These are phyloP conservation scores for Dendrobium huoshanense DNA, from an alignment of 106 monocot genomes.

Conservation along the genomic window DNA sequence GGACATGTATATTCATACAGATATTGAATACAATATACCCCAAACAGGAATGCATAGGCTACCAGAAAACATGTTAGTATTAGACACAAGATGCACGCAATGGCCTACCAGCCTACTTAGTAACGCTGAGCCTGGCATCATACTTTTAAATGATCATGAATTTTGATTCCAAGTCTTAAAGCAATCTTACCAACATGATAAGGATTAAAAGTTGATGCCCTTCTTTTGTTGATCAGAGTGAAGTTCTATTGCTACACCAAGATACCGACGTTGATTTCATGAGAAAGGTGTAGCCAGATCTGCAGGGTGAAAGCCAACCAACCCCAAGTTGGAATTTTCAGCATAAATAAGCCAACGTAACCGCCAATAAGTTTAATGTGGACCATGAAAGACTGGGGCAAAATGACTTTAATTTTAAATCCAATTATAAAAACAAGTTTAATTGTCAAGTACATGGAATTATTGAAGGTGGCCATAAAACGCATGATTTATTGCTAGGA, in stretches of 20 bases:
- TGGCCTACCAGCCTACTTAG: conserved; percentile 14
- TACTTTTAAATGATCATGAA: conserved; percentile 3
- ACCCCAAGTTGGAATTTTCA: conserved; percentile 67
- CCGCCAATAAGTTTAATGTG: conserved; percentile 38
- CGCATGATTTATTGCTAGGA: too few species aligned
- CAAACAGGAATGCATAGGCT: too few species aligned
- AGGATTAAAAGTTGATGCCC: conserved; percentile 49
- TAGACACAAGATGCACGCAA: conserved; percentile 5
- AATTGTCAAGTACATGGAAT: conserved; percentile 9
- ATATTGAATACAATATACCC: too few species aligned
- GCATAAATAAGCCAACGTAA: conserved; percentile 49
- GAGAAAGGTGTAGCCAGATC: conserved; percentile 57
- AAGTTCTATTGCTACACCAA: conserved; percentile 55
- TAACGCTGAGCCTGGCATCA: conserved; percentile 12
- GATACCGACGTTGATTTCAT: conserved; percentile 50
- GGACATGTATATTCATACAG: too few species aligned
- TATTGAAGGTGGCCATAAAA: background rate
- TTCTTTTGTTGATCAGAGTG: conserved; percentile 55
- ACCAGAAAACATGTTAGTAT: background rate
- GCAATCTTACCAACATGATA: conserved; percentile 84
- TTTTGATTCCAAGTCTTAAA: conserved; percentile 25
- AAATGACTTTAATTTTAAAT: conserved; percentile 19
- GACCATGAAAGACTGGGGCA: conserved; percentile 29
- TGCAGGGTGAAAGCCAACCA: conserved; percentile 84
- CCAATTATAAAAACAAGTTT: conserved; percentile 15